These are phyloP conservation scores for Furcasterigmium furcatum DNA, from an alignment of 2,329 filamentous ascomycete genomes.

Conservation along the genomic window DNA sequence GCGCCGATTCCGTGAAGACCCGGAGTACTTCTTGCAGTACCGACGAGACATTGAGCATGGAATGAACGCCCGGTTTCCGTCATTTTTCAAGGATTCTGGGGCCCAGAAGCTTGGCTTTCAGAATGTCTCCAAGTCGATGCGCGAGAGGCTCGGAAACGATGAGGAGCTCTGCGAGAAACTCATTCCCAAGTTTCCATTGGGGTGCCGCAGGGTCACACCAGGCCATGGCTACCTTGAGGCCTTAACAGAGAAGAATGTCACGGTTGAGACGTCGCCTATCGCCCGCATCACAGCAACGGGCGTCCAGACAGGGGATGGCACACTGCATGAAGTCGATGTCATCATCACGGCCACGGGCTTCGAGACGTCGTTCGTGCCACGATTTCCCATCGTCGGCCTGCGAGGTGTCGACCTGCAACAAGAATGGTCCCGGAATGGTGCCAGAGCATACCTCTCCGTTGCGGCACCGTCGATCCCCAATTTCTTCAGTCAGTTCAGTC, in stretches of 20 bases:
- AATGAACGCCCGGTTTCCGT: background rate
- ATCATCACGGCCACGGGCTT: constrained; percentile 13
- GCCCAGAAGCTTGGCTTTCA: background rate
- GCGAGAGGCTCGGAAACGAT: constrained; percentile 31
- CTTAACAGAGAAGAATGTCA: constrained; percentile 2
- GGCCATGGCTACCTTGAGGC: constrained; percentile 17
- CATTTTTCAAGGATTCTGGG: background rate
- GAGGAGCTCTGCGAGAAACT: constrained; percentile 31
- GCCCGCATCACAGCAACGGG: constrained; percentile 10
- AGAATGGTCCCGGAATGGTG: constrained; percentile 39
- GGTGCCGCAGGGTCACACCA: constrained; percentile 15
- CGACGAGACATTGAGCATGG: background rate
- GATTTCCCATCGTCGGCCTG: constrained; percentile 42
- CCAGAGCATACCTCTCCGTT: constrained; percentile 23
- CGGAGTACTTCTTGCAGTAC: background rate
- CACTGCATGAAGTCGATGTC: constrained; percentile 11
- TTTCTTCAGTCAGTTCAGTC: constrained; percentile 16
- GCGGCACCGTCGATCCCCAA: constrained; percentile 24
- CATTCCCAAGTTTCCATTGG: constrained; percentile 15
- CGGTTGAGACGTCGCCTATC: background rate
- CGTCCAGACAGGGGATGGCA: constrained; percentile 12
- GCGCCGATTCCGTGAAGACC: background rate
- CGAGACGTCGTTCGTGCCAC: constrained; percentile 13
- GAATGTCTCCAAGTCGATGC: constrained; percentile 33
- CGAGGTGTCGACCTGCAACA: constrained; percentile 43